Base-by-base conservation (phyloP, 1,284 basidiomycete species). In the Wolfiporia cocos region DNA sequence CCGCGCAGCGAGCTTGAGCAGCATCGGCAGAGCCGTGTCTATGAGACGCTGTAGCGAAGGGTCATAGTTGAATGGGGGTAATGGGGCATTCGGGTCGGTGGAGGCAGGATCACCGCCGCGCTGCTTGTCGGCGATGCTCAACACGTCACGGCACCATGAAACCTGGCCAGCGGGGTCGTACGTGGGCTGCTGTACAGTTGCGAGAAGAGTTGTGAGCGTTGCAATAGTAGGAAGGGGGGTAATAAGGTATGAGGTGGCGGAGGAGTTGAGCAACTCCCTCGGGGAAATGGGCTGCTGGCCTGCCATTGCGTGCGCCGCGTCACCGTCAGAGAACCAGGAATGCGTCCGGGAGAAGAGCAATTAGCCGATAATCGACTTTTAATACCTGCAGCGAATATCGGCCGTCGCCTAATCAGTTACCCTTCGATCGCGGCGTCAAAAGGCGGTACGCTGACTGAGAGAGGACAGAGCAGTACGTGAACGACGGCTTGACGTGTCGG, bases 141-240 rank as follows among this genome's bases (percentile, higher is more conserved):
- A 63, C 40, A 92, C 81, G 50, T 91, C 85, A 32, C 81, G 71
- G 2, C 77, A 74, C 91, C 90, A 93, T 15, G 71, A 65, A 10
- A 92, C 62, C 49, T 78, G 77, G 31, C 76, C 66, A 0, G 64
- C 54, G 1, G 80, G 76, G 52, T 81, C 78, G 49, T 73, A 71
- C 34, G 50, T 53, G 1, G 73, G 68, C 5, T 68, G 59, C 44
- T 80, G 75, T n/a, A 80, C 61, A 20, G 60, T 47, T 2, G 62
- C 51, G 1, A 75, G 49, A 1, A 70, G 71, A 0, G 68, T 62
- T 9, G 69, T 52, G n/a, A 86, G 71, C 0, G 71, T 66, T 18
- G 73, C 52, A 21, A 79, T 58, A 9, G 71, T 70, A 0, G 83
- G 81, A 2, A 86, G 64, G 2, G 79, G 71, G 0, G 76, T 74